Base-by-base conservation (phyloP, 2,329 filamentous ascomycete genomes). In the Trichoderma aggressivum region DNA sequence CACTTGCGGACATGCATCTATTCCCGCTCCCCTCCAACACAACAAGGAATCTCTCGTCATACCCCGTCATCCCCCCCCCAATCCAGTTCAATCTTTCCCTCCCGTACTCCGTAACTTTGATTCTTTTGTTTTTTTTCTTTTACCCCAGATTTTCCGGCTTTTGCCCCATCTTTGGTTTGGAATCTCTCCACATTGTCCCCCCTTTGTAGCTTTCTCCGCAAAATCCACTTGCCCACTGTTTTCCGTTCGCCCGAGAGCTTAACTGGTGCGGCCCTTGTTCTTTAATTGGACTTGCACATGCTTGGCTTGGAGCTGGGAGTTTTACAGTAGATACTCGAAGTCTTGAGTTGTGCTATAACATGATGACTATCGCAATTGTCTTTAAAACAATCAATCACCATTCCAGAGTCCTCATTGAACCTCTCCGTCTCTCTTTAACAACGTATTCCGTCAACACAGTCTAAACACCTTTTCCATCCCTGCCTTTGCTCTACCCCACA, bases 191-290 rank as follows among this genome's bases (percentile, higher is more conserved):
- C 18, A 36, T 12, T 12, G 4, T 7, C 39, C 62, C 47, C 47
- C 21, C 47, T 26, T 53, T 53, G 18, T n/a, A n/a, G 16, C 14
- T 26, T 65, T 28, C 21, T 24, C 62, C 62, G 55, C 62, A 34
- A 2, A 26, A 14, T 32, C 62, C 30, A 65, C 62, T 65, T 36
- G 24, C 47, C 47, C 47, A 53, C 47, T 24, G 47, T 55, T 28
- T 36, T 65, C 62, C 62, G 62, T n/a, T 55, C 30, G 62, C 47
- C 62, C 62, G 62, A 65, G 62, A 55, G 62, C 34, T 43, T 61
- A 61, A 61, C 34, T 61, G n/a, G 34, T 11, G 21, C 36, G 39
- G 28, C 30, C 30, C 36, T 39, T 32, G 21, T 47, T 43, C 36
- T 43, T 43, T 28, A 61, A 61, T 61, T 39, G 34, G 16, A 39